These are phyloP conservation scores for Suillus spraguei DNA, from an alignment of 768 basidiomycete species.

Conservation along the genomic window DNA sequence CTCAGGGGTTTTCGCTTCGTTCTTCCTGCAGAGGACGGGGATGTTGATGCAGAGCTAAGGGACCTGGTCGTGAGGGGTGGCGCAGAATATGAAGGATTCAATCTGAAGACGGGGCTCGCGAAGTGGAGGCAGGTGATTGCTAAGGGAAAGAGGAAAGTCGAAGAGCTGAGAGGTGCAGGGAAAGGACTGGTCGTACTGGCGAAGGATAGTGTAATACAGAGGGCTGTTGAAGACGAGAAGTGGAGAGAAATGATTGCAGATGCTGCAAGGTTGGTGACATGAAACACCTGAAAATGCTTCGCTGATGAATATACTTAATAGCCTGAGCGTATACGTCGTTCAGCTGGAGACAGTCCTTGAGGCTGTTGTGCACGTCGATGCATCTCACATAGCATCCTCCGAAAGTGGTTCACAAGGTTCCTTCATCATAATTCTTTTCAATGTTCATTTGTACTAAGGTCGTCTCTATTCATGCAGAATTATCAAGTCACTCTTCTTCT, in stretches of 20 bases:
- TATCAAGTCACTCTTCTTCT: slow-evolving; percentile 32
- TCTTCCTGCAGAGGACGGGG: slow-evolving; percentile 57
- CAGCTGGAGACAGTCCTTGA: slow-evolving; percentile 51
- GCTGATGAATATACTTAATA: slow-evolving; percentile 23
- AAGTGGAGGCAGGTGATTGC: slow-evolving; percentile 56
- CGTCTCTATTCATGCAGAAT: slow-evolving; percentile 7
- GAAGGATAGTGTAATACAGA: slow-evolving; percentile 46
- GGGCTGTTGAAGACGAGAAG: slow-evolving; percentile 52
- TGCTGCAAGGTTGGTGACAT: slow-evolving; percentile 47
- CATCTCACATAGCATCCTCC: slow-evolving; percentile 30
- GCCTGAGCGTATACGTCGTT: slow-evolving; percentile 46
- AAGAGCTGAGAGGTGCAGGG: slow-evolving; percentile 32
- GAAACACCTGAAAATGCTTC: slow-evolving; percentile 5
- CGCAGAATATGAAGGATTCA: slow-evolving; percentile 65
- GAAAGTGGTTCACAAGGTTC: slow-evolving; percentile 24
- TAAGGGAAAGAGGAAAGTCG: slow-evolving; percentile 51
- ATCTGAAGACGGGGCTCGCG: slow-evolving; percentile 47
- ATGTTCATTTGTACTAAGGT: not conserved
- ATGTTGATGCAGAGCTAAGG: slow-evolving; percentile 48
- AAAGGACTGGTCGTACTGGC: slow-evolving; percentile 55
- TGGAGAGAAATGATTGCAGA: slow-evolving; percentile 58
- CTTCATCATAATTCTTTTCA: not conserved
- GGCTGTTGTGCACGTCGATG: slow-evolving; percentile 44
- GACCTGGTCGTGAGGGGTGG: slow-evolving; percentile 59
- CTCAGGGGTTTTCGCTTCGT: slow-evolving; percentile 58